Evolutionary conservation across 495 filamentous ascomycete genomes (phyloP).

Genomic region (Friedmanniomyces simplex): DNA sequence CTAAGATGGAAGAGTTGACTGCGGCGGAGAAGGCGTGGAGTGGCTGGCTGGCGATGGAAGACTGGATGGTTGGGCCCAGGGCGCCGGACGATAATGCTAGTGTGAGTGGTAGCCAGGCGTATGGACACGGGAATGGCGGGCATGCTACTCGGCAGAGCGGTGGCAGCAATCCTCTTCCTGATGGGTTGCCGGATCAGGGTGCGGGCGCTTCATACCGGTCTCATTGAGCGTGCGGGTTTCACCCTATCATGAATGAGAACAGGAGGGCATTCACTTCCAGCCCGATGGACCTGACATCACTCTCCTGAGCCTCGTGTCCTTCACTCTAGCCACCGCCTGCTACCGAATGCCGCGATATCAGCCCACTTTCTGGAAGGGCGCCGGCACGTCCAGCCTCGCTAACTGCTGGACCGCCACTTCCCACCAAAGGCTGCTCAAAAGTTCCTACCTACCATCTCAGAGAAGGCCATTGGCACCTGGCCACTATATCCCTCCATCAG

Average conservation of each 20-base stretch:
- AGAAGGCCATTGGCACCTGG: no score
- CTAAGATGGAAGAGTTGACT: slow-evolving; percentile 70
- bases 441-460: no score
- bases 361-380: no score
- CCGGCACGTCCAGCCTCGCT: no score
- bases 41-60: slow-evolving; percentile 85
- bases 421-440: no score
- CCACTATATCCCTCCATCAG: no score
- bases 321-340: no score
- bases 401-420: no score
- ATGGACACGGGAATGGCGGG: neutral
- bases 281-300: no score
- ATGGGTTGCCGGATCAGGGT: neutral
- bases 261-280: neutral
- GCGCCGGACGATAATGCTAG: slow-evolving; percentile 5
- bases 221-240: neutral
- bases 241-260: neutral
- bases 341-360: no score
- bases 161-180: neutral
- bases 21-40: slow-evolving; percentile 73
- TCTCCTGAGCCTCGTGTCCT: no score
- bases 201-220: neutral
- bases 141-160: neutral
- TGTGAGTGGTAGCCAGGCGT: neutral
- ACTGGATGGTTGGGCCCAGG: slow-evolving; percentile 64